Evolutionary conservation across 164 flowering plant species (phyloP).

Genomic region (Chimonanthus praecox): DNA sequence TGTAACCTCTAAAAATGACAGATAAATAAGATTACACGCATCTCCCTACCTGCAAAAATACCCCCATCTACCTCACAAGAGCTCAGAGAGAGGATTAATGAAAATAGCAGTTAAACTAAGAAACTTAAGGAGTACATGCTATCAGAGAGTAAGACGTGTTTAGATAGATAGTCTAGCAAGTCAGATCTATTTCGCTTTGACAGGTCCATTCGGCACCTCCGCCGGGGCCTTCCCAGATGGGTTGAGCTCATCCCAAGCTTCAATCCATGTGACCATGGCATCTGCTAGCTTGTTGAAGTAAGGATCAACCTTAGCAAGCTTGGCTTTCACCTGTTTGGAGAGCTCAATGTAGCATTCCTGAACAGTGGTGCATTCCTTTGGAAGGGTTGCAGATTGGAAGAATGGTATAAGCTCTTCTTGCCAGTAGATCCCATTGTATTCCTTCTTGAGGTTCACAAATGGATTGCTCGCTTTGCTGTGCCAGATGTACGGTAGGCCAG

Average conservation of each 20-base stretch:
- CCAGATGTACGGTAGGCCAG: slow-evolving; percentile 75
- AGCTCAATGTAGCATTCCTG: slow-evolving; percentile 66
- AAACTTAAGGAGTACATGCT: too few relatives aligned
- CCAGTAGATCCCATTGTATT: slow-evolving; percentile 73
- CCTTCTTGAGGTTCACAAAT: slow-evolving; percentile 66
- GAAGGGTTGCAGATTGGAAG: slow-evolving; percentile 49
- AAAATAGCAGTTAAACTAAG: too few relatives aligned
- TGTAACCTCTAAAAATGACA: too few relatives aligned
- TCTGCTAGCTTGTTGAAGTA: slow-evolving; percentile 68
- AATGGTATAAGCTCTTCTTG: slow-evolving; percentile 77
- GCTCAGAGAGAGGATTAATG: too few relatives aligned
- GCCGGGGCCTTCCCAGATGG: slow-evolving; percentile 25
- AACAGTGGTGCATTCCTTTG: slow-evolving; percentile 60
- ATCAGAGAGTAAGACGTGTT: too few relatives aligned
- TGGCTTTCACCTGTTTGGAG: slow-evolving; percentile 57
- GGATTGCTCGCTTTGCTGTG: slow-evolving; percentile 83
- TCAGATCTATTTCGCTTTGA: slow-evolving; percentile 10
- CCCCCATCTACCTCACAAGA: too few relatives aligned
- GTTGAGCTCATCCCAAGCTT: slow-evolving; percentile 81
- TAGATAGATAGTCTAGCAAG: too few relatives aligned
- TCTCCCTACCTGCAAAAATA: too few relatives aligned
- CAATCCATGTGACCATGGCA: slow-evolving; percentile 80
- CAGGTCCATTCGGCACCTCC: slow-evolving; percentile 25
- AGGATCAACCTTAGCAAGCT: slow-evolving; percentile 59
- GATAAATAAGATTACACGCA: too few relatives aligned